Evolutionary conservation across 371 early-diverging fungal genomes (phyloP).

Genomic region (Mucor plumbeus): DNA sequence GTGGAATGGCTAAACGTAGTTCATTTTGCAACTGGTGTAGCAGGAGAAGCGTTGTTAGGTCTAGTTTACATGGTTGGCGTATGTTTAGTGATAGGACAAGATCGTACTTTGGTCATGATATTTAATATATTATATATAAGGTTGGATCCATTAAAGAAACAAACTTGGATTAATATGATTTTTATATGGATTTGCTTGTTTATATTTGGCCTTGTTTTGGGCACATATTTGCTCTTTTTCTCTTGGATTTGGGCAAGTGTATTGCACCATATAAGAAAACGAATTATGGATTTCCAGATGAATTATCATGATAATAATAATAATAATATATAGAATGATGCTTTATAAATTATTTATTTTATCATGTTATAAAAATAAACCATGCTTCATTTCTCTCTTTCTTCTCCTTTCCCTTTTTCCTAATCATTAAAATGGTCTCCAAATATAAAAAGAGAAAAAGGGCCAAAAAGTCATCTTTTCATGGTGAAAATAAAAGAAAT

Average conservation of each 20-base stretch:
- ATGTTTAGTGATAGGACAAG: slow-evolving; percentile 38
- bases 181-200: slow-evolving; percentile 20
- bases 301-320: not conserved
- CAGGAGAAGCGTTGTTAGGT: slow-evolving; percentile 47
- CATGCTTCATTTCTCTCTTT: not conserved
- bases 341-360: not conserved
- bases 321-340: not conserved
- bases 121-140: slow-evolving; percentile 33
- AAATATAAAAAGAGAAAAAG: slow-evolving; percentile 1
- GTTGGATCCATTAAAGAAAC: slow-evolving; percentile 21
- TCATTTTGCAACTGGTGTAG: slow-evolving; percentile 45
- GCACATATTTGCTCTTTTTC: slow-evolving; percentile 47
- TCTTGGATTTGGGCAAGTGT: slow-evolving; percentile 54
- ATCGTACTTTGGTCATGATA: slow-evolving; percentile 39
- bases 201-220: slow-evolving; percentile 33
- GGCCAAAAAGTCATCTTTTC: not conserved
- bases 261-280: slow-evolving; percentile 33
- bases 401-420: not conserved
- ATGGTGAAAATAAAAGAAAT: not conserved
- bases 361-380: slow-evolving; percentile 1
- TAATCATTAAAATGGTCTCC: not conserved
- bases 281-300: slow-evolving; percentile 22
- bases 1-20: slow-evolving; percentile 46
- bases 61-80: slow-evolving; percentile 46
- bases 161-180: slow-evolving; percentile 16